A percentile compares a stretch with the other conserved stretches of the same genome.
These are phyloP conservation scores for Backusella macrospora DNA, from an alignment of 192 early-diverging fungal genomes.

Conservation along the genomic window DNA sequence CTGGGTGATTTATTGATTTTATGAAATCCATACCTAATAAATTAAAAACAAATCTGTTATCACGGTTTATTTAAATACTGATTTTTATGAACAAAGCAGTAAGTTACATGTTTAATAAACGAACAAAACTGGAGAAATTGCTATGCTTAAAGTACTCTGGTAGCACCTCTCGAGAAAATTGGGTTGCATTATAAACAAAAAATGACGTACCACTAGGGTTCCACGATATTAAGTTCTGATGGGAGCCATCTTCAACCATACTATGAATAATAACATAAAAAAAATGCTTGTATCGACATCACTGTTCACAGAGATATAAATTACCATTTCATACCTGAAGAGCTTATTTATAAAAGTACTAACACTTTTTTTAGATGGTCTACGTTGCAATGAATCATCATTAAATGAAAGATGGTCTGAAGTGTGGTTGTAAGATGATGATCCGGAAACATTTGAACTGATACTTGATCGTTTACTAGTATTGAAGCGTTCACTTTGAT, in stretches of 20 bases:
- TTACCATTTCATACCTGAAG: slow-evolving; percentile 1
- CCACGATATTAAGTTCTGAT: slow-evolving; percentile 89
- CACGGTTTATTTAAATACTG: not conserved
- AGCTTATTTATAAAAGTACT: slow-evolving; percentile 30
- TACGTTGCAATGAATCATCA: not conserved
- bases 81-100: not conserved
- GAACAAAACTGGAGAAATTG: slow-evolving; percentile 90
- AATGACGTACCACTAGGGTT: slow-evolving; percentile 85
- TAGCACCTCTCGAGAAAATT: slow-evolving; percentile 84
- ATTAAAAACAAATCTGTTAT: not conserved
- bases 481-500: not conserved
- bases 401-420: not conserved
- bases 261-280: slow-evolving; percentile 27
- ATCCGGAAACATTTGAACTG: not conserved
- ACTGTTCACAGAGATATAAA: not conserved
- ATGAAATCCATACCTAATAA: slow-evolving; percentile 76
- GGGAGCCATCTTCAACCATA: slow-evolving; percentile 85
- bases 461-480: not conserved
- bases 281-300: not conserved
- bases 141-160: slow-evolving; percentile 94
- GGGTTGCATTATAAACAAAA: slow-evolving; percentile 86
- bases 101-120: slow-evolving; percentile 80
- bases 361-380: slow-evolving; percentile 26
- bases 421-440: not conserved
- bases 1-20: slow-evolving; percentile 91